Evolutionary conservation across 2,329 filamentous ascomycete species (phyloP).

Genomic region (Xylaria sp.): DNA sequence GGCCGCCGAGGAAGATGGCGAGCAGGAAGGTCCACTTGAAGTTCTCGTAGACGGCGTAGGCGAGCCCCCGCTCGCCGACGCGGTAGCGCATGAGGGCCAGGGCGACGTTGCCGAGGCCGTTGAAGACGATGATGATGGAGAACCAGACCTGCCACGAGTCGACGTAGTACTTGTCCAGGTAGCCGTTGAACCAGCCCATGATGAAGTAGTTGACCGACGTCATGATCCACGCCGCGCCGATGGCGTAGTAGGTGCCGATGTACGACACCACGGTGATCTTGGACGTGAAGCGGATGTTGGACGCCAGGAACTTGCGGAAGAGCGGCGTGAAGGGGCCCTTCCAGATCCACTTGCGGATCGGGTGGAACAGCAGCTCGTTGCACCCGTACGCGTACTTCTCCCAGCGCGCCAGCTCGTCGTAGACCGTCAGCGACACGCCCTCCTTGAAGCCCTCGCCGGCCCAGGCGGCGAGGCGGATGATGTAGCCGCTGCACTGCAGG

Average conservation of each 20-base stretch:
- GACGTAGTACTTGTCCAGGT: conserved; percentile 68
- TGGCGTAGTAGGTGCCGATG: conserved; percentile 66
- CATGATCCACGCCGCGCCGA: conserved; percentile 68
- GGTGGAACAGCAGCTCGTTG: conserved; percentile 72
- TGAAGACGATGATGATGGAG: conserved; percentile 78
- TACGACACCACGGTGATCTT: conserved; percentile 70
- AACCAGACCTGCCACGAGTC: conserved; percentile 78
- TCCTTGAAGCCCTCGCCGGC: conserved; percentile 72
- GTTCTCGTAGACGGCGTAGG: conserved; percentile 62
- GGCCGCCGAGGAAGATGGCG: conserved; percentile 79
- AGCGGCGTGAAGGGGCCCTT: conserved; percentile 67
- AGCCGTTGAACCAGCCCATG: conserved; percentile 70
- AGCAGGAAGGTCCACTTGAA: conserved; percentile 76
- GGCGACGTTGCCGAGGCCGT: conserved; percentile 71
- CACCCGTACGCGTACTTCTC: conserved; percentile 75
- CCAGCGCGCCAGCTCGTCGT: conserved; percentile 73
- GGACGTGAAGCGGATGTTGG: conserved; percentile 64
- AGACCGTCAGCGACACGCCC: conserved; percentile 72
- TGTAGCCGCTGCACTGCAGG: conserved; percentile 68
- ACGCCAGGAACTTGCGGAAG: conserved; percentile 62
- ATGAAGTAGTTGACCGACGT: conserved; percentile 72
- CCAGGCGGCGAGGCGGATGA: conserved; percentile 70
- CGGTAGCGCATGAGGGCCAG: conserved; percentile 75
- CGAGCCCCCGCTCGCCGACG: conserved; percentile 63
- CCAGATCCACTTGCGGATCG: conserved; percentile 62